Percentiles rank a stretch among this genome's conserved stretches.
These are phyloP conservation scores for Komagataella pseudopastoris DNA, from an alignment of 805 yeast genomes.

Conservation along the genomic window DNA sequence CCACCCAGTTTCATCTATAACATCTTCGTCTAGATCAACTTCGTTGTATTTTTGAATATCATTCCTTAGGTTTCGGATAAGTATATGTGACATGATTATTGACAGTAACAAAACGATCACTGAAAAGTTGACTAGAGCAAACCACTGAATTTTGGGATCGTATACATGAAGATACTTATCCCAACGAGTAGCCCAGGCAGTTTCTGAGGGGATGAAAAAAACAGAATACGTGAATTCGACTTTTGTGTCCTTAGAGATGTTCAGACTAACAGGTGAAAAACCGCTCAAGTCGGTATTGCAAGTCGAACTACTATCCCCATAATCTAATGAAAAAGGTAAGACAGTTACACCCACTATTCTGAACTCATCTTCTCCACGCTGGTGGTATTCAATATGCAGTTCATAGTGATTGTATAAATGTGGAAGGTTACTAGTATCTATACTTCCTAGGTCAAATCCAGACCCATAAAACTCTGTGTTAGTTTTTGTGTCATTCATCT, in stretches of 20 bases:
- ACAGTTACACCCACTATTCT: constrained; percentile 90
- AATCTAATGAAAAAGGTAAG: constrained; percentile 41
- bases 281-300: constrained; percentile 12
- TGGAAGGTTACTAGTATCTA: constrained; percentile 38
- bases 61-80: constrained; percentile 65
- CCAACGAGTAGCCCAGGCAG: constrained; percentile 98
- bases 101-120: constrained; percentile 69
- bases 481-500: constrained; percentile 42
- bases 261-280: constrained; percentile 30
- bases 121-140: constrained; percentile 78
- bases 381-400: constrained; percentile 71
- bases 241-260: constrained; percentile 31
- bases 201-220: constrained; percentile 49
- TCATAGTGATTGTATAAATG: constrained; percentile 74
- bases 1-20: constrained; percentile 95
- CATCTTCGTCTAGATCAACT: constrained; percentile 73
- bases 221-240: constrained; percentile 86
- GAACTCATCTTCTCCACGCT: constrained; percentile 47
- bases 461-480: constrained; percentile 54
- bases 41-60: constrained; percentile 87
- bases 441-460: constrained; percentile 70
- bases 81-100: constrained; percentile 62
- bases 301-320: constrained; percentile 5
- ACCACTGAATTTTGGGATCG: constrained; percentile 94
- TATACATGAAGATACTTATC: constrained; percentile 87